A percentile compares a stretch with the other conserved stretches of the same genome.
phyloP scores from a whole-genome alignment of 768 basidiomycete genomes.

The Russula earlei region DNA sequence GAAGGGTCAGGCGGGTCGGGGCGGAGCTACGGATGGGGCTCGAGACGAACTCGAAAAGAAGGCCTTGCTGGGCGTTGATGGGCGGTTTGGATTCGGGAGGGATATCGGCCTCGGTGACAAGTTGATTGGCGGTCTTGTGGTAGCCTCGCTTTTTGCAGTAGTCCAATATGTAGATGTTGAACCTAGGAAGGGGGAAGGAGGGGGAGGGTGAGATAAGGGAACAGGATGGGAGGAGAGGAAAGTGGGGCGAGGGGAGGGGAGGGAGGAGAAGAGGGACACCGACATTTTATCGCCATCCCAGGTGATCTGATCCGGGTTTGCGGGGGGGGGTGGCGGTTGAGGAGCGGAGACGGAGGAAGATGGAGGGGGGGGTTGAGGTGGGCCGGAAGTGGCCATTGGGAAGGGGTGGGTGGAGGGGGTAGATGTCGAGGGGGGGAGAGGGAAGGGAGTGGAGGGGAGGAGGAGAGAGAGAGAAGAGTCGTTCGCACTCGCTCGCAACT shows the following conservation, averaged over 20 bases:
- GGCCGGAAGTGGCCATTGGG: conserved; percentile 15
- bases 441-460: background rate
- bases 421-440: background rate
- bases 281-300: conserved; percentile 87
- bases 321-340: conserved; percentile 13
- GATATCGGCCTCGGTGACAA: conserved; percentile 59
- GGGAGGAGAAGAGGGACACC: conserved; percentile 17
- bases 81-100: conserved; percentile 55
- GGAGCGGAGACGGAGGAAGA: conserved; percentile 11
- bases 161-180: conserved; percentile 84
- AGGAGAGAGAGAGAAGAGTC: background rate
- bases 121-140: conserved; percentile 58
- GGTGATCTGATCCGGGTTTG: conserved; percentile 30
- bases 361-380: conserved; percentile 4
- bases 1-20: conserved; percentile 8
- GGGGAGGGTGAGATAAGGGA: background rate
- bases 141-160: conserved; percentile 78
- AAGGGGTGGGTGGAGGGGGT: background rate
- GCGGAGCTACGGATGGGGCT: background rate
- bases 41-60: conserved; percentile 68
- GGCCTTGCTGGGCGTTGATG: conserved; percentile 74
- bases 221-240: background rate
- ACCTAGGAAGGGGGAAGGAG: conserved; percentile 37
- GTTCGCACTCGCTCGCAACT: too few species aligned
- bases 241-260: background rate